Evolutionary conservation across 228 moss, liverwort and hornwort species (phyloP).

Genomic region (Sphagnum fallax): DNA sequence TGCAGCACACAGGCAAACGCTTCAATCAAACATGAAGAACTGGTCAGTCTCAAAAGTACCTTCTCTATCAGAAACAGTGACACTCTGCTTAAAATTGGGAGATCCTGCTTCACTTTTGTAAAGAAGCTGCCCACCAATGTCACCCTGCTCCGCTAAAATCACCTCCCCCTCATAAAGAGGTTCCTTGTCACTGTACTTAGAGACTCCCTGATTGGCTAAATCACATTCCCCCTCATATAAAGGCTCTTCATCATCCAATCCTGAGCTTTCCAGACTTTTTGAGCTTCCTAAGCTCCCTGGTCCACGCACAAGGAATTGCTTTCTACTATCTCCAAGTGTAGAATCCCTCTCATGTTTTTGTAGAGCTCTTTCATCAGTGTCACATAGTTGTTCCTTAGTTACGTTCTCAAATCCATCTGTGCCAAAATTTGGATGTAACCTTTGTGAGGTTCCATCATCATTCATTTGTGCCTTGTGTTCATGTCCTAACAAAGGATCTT

Average conservation of each 20-base stretch:
- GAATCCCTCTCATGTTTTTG: constrained; percentile 7
- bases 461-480: constrained; percentile 6
- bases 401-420: constrained; percentile 13
- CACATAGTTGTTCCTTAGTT: constrained; percentile 14
- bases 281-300: constrained; percentile 36
- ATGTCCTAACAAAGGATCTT: constrained; percentile 18
- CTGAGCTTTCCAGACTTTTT: constrained; percentile 67
- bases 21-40: too few relatives aligned
- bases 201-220: constrained; percentile 54
- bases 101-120: constrained; percentile 9
- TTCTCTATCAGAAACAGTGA: constrained; percentile 41
- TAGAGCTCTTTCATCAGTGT: constrained; percentile 12
- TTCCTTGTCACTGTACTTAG: constrained; percentile 58
- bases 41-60: constrained; percentile 10
- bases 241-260: constrained; percentile 83
- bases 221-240: constrained; percentile 90
- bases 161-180: constrained; percentile 82
- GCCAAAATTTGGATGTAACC: constrained; percentile 2
- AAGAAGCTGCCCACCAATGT: too few relatives aligned
- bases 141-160: constrained; percentile 45
- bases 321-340: constrained; percentile 24
- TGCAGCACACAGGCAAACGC: too few relatives aligned
- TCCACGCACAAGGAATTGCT: constrained; percentile 31
- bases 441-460: constrained; percentile 8
- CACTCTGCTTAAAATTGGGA: constrained; percentile 23